Base-by-base conservation (phyloP, 345 rosid genomes). In the Salix viminalis region DNA sequence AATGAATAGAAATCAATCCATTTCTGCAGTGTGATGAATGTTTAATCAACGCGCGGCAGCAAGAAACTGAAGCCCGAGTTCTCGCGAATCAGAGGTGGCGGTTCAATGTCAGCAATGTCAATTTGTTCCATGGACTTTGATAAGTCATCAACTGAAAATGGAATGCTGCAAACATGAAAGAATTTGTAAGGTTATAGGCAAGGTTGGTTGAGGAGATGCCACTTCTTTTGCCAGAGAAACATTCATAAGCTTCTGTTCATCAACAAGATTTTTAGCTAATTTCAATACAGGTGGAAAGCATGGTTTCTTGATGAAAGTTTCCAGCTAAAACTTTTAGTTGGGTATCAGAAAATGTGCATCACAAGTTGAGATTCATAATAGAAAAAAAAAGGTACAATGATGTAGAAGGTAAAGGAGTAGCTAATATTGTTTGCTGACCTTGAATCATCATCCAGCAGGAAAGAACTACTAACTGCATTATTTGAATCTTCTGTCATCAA, bases 401-500 rank as follows among this genome's bases (percentile, higher is more conserved):
- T 18, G 12, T 2, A 28, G 37, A 30, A 14, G 1, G 34, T 30
- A 36, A 30, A 12, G 44, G 32, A 70, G 37, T 42, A 16, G 26
- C 14, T 44, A n/a, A 69, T 37, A 3, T 18, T 34, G 15, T 7
- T 52, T 24, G 74, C 83, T 70, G 69, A 94, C 99, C 99, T 95
- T 30, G 98, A 95, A 84, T 95, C 99, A 54, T 95, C 99, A 73
- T 95, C 99, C 76, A 95, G 77, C 69, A 95, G 88, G 89, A 95
- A 95, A 18, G 99, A 95, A 79, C 85, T 95, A 77, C 98, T 93
- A 75, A 91, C 97, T 19, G 97, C 99, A 78, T 91, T 91, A 86
- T 91, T 91, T 0, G 97, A 93, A 91, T 91, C 97, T 84, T 95
- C 97, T 76, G 99, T 95, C 98, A 95, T 95, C 72, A 94, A 70